Evolutionary conservation across 139 green algal genomes (phyloP).

Genomic region (Closterium sp.): DNA sequence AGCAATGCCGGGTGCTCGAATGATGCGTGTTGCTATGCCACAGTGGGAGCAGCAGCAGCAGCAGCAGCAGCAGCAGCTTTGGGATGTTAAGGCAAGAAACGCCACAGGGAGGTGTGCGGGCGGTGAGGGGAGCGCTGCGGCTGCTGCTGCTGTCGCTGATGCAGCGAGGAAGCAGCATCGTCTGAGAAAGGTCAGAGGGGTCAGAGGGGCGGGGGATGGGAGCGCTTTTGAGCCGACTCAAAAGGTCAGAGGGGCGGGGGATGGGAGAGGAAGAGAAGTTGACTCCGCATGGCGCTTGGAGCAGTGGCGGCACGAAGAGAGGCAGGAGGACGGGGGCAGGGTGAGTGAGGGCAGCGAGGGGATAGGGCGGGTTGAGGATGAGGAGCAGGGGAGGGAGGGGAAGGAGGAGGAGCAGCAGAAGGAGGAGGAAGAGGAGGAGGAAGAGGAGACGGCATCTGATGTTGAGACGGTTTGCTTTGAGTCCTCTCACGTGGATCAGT

Average conservation of each 20-base stretch:
- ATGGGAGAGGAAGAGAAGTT: not conserved
- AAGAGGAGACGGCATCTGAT: not conserved
- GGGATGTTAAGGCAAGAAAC: not conserved
- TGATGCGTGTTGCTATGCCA: not conserved
- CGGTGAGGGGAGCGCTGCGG: not conserved
- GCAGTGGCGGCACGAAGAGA: not conserved
- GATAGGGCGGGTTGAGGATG: not conserved
- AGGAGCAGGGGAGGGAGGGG: not conserved
- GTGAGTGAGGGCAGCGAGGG: not conserved
- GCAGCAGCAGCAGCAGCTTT: not conserved
- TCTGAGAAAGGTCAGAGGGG: too few species aligned
- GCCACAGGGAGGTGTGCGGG: not conserved
- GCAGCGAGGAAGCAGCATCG: too few species aligned
- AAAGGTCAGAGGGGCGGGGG: not conserved
- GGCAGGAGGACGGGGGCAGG: not conserved
- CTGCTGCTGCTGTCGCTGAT: not conserved
- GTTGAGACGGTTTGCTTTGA: not conserved
- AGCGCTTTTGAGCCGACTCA: too few species aligned
- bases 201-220: too few species aligned
- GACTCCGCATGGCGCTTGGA: not conserved
- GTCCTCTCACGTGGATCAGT: not conserved
- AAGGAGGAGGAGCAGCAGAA: not conserved
- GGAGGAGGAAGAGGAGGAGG: not conserved
- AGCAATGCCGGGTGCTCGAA: not conserved
- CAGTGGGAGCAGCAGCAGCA: not conserved